Percentiles rank a stretch among this genome's conserved stretches.
These are phyloP conservation scores for Trichophyton mentagrophytes DNA, from an alignment of 2,329 filamentous ascomycete species.

Conservation along the genomic window DNA sequence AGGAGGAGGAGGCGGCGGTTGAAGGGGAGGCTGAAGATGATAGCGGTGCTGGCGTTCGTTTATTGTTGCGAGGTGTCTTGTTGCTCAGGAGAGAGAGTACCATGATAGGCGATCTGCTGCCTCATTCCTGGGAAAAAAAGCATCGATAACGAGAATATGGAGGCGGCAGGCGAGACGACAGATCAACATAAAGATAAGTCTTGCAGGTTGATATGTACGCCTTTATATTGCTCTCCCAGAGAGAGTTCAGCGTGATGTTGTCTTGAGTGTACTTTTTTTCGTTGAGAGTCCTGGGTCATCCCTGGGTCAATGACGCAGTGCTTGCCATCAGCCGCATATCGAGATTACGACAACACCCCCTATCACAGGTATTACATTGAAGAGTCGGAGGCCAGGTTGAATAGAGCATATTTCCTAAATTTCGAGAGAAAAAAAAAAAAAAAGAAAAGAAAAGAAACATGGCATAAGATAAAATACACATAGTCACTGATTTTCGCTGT, in stretches of 20 bases:
- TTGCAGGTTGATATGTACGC: not conserved
- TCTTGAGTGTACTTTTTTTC: not conserved
- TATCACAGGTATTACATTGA: not conserved
- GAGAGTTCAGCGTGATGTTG: not conserved
- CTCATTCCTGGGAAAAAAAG: not conserved
- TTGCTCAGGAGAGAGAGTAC: conserved; percentile 5
- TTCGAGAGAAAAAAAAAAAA: not conserved
- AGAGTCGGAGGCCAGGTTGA: not conserved
- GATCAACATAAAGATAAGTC: not conserved
- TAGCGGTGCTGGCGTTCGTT: not conserved
- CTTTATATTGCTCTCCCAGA: not conserved
- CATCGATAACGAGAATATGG: not conserved
- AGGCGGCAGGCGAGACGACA: not conserved
- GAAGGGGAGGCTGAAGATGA: not conserved
- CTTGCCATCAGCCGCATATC: not conserved
- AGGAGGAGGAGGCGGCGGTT: not conserved
- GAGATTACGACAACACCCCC: not conserved
- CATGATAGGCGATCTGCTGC: conserved; percentile 2
- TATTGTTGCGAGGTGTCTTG: not conserved
- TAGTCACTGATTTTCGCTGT: not conserved
- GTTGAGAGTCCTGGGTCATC: not conserved
- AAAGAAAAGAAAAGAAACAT: not conserved
- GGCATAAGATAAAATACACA: not conserved
- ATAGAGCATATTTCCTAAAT: not conserved
- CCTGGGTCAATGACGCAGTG: not conserved